Conservation (phyloP, 1,284 basidiomycete species). For the Dichomitus squalens region DNA sequence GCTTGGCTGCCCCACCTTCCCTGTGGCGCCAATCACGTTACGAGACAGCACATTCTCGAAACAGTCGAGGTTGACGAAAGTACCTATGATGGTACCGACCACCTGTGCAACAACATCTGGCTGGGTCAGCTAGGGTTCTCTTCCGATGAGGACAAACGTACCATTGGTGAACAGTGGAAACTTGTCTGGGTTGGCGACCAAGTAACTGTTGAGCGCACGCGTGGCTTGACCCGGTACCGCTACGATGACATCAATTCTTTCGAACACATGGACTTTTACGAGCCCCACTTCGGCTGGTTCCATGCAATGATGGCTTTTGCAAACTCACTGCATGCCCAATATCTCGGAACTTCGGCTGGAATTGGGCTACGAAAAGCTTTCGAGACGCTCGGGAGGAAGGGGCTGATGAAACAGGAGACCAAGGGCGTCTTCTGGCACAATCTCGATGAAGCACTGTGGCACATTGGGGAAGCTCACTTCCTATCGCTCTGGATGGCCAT, state of each 20-base stretch:
- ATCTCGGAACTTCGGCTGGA: constrained; percentile 29
- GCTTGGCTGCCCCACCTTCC: background rate
- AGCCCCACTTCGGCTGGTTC: constrained; percentile 37
- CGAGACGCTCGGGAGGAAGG: constrained; percentile 17
- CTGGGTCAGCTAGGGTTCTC: constrained; percentile 17
- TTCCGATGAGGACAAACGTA: too few relatives aligned
- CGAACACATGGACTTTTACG: constrained; percentile 35
- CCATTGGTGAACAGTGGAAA: too few relatives aligned
- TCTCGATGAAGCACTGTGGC: constrained; percentile 20
- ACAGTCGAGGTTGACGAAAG: constrained; percentile 22
- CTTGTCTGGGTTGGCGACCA: constrained; percentile 27
- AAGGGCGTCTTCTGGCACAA: constrained; percentile 23
- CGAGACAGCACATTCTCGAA: constrained; percentile 20
- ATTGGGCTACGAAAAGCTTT: constrained; percentile 23
- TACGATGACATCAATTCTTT: constrained; percentile 37
- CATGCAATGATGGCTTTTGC: constrained; percentile 38
- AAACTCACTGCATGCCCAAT: constrained; percentile 23
- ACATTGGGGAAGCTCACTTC: constrained; percentile 20
- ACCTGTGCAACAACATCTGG: constrained; percentile 6
- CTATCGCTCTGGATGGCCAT: constrained; percentile 10
- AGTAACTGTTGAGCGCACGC: constrained; percentile 23
- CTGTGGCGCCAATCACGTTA: background rate
- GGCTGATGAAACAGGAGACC: constrained; percentile 11
- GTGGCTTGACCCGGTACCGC: constrained; percentile 24
- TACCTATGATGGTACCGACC: constrained; percentile 26